Base-by-base conservation (phyloP, 345 rosid species). In the Gossypium mustelinum region DNA sequence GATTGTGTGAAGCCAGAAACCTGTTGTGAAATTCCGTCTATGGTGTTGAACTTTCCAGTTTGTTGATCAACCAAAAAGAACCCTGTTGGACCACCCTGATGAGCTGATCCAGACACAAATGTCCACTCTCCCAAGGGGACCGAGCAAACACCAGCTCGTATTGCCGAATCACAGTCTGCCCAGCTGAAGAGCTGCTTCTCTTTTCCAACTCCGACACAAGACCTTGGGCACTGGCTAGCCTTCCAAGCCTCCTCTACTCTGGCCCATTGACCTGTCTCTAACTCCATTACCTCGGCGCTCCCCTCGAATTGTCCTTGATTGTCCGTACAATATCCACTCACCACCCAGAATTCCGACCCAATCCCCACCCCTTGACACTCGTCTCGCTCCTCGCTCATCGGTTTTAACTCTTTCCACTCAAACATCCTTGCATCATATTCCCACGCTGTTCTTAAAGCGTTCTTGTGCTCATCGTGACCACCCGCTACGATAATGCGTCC, bases 401-500 rank as follows among this genome's bases (percentile, higher is more conserved):
- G 58, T 0, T 78, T 17, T 78, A 88, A 47, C 81, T 85, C 86
- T 0, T 45, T 71, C 95, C 95, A 88, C 79, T 82, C 84, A 75
- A 87, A 86, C 9, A 22, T 47, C 22, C 54, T 64, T 73, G 84
- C 78, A 55, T 87, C 87, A 24, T 88, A 90, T 0, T 72, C 84
- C 89, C 92, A 87, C 12, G 84, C 85, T 3, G 86, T 68, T 1
- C 67, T 81, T 79, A 88, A 50, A 22, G 91, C 89, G 76, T 83
- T 88, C 79, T 90, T 88, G 79, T 81, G 77, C 84, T 82, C 84
- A 13, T 90, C 89, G 25, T 88, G 95, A 11, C 92, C 92, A 0
- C 92, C 91, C 0, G 92, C 91, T 3, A 88, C 82, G 50, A 70
- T 60, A 1, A 88, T 79, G 48, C 76, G 79, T 2, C 84, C 86